Percentiles rank a stretch among this genome's conserved stretches.
Evolutionary conservation across 2,329 filamentous ascomycete species (phyloP).

Genomic region (Trichoderma lentiforme): DNA sequence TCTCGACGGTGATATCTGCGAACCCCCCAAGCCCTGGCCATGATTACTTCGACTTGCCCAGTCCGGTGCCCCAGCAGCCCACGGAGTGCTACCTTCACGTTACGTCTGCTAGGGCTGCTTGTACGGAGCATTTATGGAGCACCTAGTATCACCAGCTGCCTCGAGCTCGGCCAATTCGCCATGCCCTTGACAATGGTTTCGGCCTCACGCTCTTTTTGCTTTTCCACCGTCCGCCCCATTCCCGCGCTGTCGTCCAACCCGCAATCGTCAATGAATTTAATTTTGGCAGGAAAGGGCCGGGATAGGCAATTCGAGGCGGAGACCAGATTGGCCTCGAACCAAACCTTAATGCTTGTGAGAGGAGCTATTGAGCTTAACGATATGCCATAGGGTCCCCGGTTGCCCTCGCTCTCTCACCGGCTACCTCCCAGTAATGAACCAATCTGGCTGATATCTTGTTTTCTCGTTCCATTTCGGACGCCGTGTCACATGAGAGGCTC

Average conservation of each 20-base stretch:
- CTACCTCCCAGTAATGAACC: background rate
- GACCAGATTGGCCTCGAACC: background rate
- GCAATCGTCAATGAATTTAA: slow-evolving; percentile 5
- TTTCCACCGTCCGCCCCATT: background rate
- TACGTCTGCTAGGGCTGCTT: background rate
- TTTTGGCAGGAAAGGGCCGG: slow-evolving; percentile 1
- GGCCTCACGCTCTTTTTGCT: background rate
- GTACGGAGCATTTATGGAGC: background rate
- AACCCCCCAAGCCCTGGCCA: background rate
- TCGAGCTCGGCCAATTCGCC: slow-evolving; percentile 5
- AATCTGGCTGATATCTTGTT: background rate
- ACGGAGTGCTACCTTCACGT: background rate
- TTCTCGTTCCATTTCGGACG: background rate
- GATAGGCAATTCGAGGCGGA: slow-evolving; percentile 4
- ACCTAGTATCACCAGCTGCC: background rate
- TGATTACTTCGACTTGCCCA: slow-evolving; percentile 8
- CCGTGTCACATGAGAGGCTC: background rate
- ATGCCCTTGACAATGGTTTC: background rate
- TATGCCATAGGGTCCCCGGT: background rate
- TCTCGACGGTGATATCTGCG: background rate
- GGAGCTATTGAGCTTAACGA: slow-evolving; percentile 1
- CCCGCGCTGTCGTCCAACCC: background rate
- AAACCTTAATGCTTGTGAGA: slow-evolving; percentile 2
- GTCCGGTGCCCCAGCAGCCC: background rate
- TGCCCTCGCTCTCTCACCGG: background rate